These are phyloP conservation scores for Ceriops tagal DNA, from an alignment of 345 rosid genomes.

Conservation along the genomic window DNA sequence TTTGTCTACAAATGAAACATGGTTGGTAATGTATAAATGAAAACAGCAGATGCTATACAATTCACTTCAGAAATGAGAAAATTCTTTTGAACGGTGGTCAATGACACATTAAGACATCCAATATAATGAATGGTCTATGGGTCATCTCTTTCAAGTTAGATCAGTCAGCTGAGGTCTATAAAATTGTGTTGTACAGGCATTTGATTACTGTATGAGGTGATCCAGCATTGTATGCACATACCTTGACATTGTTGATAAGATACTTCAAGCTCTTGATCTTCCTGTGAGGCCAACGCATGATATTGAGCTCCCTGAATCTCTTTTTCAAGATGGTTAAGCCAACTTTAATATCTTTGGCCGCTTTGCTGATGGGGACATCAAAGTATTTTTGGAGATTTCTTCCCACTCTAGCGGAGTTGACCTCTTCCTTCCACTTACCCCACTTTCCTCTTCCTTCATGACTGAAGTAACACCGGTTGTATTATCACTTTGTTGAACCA, in stretches of 20 bases:
- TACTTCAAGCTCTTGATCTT: slow-evolving; percentile 59
- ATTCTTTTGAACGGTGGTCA: no score
- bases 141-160: no score
- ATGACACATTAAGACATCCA: no score
- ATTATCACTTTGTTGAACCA: not conserved
- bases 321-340: slow-evolving; percentile 70
- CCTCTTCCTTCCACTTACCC: slow-evolving; percentile 23
- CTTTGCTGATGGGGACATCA: slow-evolving; percentile 53
- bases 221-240: not conserved
- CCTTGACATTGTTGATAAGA: slow-evolving; percentile 68
- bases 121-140: no score
- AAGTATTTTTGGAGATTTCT: slow-evolving; percentile 57
- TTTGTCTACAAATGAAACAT: not conserved
- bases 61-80: no score
- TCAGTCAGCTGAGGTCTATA: not conserved
- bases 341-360: slow-evolving; percentile 65
- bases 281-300: slow-evolving; percentile 66
- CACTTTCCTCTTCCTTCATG: slow-evolving; percentile 5
- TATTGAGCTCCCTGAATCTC: slow-evolving; percentile 70
- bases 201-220: not conserved
- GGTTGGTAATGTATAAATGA: no score
- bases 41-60: no score
- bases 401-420: slow-evolving; percentile 29
- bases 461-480: no score
- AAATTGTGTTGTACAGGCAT: not conserved